A percentile compares a stretch with the other conserved stretches of the same genome.
Evolutionary conservation across 257 asterid species (phyloP).

Genomic region (Hygrophila difformis): DNA sequence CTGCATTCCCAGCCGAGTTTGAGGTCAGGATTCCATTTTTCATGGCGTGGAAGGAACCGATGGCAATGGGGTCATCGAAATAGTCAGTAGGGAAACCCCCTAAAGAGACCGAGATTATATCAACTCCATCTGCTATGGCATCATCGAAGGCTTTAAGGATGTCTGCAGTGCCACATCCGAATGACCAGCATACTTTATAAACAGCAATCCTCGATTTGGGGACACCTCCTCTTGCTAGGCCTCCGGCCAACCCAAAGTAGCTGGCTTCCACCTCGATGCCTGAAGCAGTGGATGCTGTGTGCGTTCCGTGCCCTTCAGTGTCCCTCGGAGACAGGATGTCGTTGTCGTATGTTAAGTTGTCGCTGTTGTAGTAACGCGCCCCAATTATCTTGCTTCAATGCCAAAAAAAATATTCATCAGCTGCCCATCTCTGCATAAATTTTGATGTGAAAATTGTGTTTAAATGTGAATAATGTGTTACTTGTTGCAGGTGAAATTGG

Average conservation of each 20-base stretch:
- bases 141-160: conserved; percentile 66
- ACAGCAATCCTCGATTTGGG: conserved; percentile 43
- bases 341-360: not conserved
- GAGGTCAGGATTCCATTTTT: conserved; percentile 55
- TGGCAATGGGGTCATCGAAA: conserved; percentile 55
- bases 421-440: not conserved
- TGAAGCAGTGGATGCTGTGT: conserved; percentile 55
- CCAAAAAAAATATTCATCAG: not conserved
- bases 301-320: conserved; percentile 58
- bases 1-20: conserved; percentile 52
- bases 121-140: conserved; percentile 73
- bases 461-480: conserved; percentile 12
- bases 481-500: conserved; percentile 68
- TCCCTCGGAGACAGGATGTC: conserved; percentile 44
- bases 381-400: conserved; percentile 38
- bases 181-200: conserved; percentile 50
- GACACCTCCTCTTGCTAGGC: conserved; percentile 53
- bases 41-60: conserved; percentile 75
- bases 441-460: not conserved
- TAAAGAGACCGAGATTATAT: conserved; percentile 49
- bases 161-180: conserved; percentile 38
- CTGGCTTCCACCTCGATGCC: conserved; percentile 41
- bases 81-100: conserved; percentile 41
- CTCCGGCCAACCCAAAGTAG: conserved; percentile 42
- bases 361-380: conserved; percentile 34